These are phyloP conservation scores for Picochlorum sp. DNA, from an alignment of 139 green algal genomes.

Conservation along the genomic window DNA sequence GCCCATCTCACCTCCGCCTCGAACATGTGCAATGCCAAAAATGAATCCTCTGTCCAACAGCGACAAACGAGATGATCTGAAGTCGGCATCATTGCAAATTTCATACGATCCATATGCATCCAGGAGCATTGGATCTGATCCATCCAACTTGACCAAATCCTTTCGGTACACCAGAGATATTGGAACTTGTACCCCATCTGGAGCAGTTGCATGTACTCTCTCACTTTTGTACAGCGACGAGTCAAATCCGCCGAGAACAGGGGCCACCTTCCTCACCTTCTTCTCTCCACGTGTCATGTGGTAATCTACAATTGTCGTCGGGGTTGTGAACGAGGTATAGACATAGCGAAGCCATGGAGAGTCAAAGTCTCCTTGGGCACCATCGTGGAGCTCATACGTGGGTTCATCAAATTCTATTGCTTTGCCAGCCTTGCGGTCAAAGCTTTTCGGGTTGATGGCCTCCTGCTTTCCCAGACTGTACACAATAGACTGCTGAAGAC, in stretches of 20 bases:
- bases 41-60: conserved; percentile 72
- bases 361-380: conserved; percentile 62
- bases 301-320: conserved; percentile 61
- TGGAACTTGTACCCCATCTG: conserved; percentile 50
- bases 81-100: conserved; percentile 41
- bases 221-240: conserved; percentile 58
- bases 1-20: conserved; percentile 75
- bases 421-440: conserved; percentile 20
- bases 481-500: conserved; percentile 27
- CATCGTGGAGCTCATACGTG: conserved; percentile 48
- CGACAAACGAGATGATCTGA: conserved; percentile 31
- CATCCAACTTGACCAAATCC: conserved; percentile 55
- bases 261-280: conserved; percentile 63
- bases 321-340: conserved; percentile 74
- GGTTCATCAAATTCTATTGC: conserved; percentile 63
- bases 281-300: conserved; percentile 54
- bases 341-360: conserved; percentile 58
- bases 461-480: conserved; percentile 2
- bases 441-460: neutral
- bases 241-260: conserved; percentile 77
- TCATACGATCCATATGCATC: conserved; percentile 55
- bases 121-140: conserved; percentile 51
- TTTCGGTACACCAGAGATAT: conserved; percentile 67
- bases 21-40: conserved; percentile 72
- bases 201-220: conserved; percentile 63